Percentiles rank a stretch among this genome's conserved stretches.
These are phyloP conservation scores for Plantago elongata DNA, from an alignment of 257 asterid species.

Conservation along the genomic window DNA sequence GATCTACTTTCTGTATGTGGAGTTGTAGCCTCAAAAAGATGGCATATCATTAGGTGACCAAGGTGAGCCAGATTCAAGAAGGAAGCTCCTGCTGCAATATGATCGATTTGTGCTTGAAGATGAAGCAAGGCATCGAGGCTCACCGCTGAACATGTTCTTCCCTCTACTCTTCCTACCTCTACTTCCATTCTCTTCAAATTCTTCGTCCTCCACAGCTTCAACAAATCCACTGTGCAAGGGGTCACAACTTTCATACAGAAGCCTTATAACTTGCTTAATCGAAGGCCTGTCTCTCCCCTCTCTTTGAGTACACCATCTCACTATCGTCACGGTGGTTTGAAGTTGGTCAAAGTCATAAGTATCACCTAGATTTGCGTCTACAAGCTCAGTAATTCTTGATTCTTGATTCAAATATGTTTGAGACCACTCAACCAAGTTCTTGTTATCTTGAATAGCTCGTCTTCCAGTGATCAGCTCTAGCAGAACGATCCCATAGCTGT, in stretches of 20 bases:
- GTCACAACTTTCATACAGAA: slow-evolving; percentile 68
- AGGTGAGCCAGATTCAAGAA: slow-evolving; percentile 67
- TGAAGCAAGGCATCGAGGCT: slow-evolving; percentile 65
- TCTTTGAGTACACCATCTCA: slow-evolving; percentile 77
- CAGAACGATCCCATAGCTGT: slow-evolving; percentile 79
- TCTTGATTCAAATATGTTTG: slow-evolving; percentile 45
- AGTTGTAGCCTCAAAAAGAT: slow-evolving; percentile 28
- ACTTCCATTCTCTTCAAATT: slow-evolving; percentile 36
- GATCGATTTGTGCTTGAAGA: slow-evolving; percentile 91
- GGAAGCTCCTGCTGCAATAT: slow-evolving; percentile 72
- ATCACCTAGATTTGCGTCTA: slow-evolving; percentile 63
- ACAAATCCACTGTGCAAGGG: slow-evolving; percentile 69
- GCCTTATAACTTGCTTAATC: slow-evolving; percentile 82
- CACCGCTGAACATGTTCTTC: slow-evolving; percentile 51
- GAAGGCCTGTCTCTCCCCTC: slow-evolving; percentile 85
- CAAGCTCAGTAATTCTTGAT: slow-evolving; percentile 53
- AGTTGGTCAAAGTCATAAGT: slow-evolving; percentile 74
- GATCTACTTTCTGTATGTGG: not conserved
- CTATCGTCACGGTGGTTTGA: slow-evolving; percentile 43
- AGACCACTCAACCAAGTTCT: slow-evolving; percentile 82
- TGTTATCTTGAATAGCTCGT: slow-evolving; percentile 76
- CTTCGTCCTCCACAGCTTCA: slow-evolving; percentile 70
- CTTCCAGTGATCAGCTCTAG: slow-evolving; percentile 70
- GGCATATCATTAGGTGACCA: slow-evolving; percentile 56
- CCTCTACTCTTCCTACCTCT: slow-evolving; percentile 56